Conservation (phyloP, 2,329 filamentous ascomycete species). For the Chaetomiaceae sp. region DNA sequence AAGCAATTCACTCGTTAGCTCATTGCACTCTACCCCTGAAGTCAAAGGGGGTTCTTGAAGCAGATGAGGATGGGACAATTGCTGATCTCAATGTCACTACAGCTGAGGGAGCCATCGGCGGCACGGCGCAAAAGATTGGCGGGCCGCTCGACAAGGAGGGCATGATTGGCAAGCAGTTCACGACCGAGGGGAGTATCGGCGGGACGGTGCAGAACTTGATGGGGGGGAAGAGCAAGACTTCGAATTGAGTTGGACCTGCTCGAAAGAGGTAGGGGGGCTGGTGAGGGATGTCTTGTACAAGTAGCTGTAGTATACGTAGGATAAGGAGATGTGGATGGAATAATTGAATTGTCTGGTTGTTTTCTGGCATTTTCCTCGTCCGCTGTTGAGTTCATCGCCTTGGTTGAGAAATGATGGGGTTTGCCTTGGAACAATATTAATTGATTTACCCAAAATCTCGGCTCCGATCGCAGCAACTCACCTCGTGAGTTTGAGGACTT, state of each 20-base stretch:
- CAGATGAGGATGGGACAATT: background rate
- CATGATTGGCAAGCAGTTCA: conserved; percentile 52
- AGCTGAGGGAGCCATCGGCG: conserved; percentile 48
- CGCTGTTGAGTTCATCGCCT: no score
- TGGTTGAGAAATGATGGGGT: no score
- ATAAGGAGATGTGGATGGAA: no score
- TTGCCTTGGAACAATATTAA: no score
- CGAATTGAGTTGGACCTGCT: conserved; percentile 6
- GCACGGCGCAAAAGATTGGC: conserved; percentile 46
- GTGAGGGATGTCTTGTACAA: background rate
- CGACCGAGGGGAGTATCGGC: conserved; percentile 47
- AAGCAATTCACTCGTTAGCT: conserved; percentile 50
- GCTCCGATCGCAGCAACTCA: no score
- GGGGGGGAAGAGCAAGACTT: conserved; percentile 34
- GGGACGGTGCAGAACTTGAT: conserved; percentile 46
- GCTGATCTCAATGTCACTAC: background rate
- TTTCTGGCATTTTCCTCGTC: background rate
- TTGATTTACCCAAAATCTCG: no score
- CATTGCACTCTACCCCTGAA: background rate
- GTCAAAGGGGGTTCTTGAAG: background rate
- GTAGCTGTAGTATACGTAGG: no score
- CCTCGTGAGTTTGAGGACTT: no score
- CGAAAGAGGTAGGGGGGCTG: no score
- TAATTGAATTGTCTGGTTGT: no score
- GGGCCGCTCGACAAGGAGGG: conserved; percentile 49